Evolutionary conservation across 2,329 filamentous ascomycete genomes (phyloP), one percentile per base, ranked within the genome.

Genomic region (Hypoxylon sp.): DNA sequence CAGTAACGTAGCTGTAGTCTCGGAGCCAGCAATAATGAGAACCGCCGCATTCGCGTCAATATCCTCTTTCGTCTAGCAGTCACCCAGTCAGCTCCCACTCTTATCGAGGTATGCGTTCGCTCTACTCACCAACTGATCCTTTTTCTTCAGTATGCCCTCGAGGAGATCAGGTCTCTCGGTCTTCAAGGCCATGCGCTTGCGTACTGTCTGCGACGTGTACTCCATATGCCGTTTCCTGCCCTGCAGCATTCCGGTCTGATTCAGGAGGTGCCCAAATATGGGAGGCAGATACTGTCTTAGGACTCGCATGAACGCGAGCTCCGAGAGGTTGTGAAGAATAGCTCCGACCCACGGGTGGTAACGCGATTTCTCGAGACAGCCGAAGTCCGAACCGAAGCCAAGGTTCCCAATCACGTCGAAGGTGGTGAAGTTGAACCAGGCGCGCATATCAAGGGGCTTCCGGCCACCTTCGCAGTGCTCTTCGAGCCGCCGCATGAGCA

Each of bases 1-100:
- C 2, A 85, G 73, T 0, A 80, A 72, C 0, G 81, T 83, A 0
- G 83, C 81, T 0, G 82, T 83, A 2, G 83, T 85, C 69, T 85
- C 83, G 0, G 79, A 81, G 2, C 84, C 83, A 6, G 82, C 83
- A 6, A 81, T 71, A 41, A 84, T 73, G 3, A 79, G 69, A 2
- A 74, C 66, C 12, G 65, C 70, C 14, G 74, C 71, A 63, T 77
- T 70, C 46, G 72, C 70, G 21, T 73, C 71, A 67, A 74, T 71
- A 3, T 74, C 64, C 16, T 67, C 66, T 25, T 66, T 67, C 29
- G 73, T 52, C 57, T 77, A 68, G 11, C 48, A 37, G 41, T 27
- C 23, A 5, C 19, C 11, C 9, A 25, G 41, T 56, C 41, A 56
- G 27, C n/a, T n/a, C n/a, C 16, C n/a, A 7, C 16, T 39, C 34